Evolutionary conservation across 1,139 yeast species (phyloP).

Genomic region (Diutina pseudorugosa): DNA sequence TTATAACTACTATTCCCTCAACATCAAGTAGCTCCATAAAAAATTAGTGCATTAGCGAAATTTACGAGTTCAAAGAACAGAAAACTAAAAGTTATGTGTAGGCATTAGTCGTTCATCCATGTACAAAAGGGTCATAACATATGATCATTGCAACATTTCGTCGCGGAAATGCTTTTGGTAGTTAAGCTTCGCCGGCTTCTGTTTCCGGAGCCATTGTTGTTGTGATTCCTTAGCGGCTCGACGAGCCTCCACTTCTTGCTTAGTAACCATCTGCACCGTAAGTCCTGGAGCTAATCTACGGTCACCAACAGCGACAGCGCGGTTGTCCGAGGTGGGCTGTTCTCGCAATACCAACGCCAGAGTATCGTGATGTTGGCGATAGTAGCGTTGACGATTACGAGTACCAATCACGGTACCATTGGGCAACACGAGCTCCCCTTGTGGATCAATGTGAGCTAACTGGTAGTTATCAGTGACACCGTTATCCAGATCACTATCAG

Average conservation of each 20-base stretch:
- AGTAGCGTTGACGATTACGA: constrained; percentile 1
- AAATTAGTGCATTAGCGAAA: neutral
- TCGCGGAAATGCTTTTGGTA: constrained; percentile 4
- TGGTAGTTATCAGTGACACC: neutral
- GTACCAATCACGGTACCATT: constrained; percentile 2
- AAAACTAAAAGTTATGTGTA: neutral
- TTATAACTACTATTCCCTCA: constrained; percentile 54
- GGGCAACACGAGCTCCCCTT: constrained; percentile 1
- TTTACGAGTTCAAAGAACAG: neutral
- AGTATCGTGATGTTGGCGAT: neutral
- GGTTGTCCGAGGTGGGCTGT: constrained; percentile 32
- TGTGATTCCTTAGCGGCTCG: neutral
- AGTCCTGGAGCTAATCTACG: neutral
- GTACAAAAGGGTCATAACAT: neutral
- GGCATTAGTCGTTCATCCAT: neutral
- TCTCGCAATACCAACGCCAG: constrained; percentile 22
- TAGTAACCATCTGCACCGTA: neutral
- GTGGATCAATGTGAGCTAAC: neutral
- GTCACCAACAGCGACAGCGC: neutral
- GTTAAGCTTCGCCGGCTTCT: neutral
- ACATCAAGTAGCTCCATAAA: constrained; percentile 28
- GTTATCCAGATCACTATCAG: neutral
- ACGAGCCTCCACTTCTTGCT: neutral
- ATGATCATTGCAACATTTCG: neutral
- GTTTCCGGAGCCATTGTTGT: neutral